Conservation (phyloP, 2,329 filamentous ascomycete genomes). For the Diaporthe helianthi region DNA sequence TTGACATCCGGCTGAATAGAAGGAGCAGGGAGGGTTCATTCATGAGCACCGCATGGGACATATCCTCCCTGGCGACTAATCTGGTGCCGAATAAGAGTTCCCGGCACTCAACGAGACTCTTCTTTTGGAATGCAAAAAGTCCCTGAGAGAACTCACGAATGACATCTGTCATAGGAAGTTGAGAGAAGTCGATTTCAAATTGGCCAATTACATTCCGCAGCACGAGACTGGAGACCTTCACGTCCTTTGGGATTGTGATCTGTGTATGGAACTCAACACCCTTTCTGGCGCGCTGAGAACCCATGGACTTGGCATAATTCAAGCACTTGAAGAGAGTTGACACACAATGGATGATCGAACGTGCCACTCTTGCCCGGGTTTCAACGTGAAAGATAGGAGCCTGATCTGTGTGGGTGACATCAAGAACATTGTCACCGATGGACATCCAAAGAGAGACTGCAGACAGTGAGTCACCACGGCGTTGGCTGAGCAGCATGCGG, state of each 20-base stretch:
- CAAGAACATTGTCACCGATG: not conserved
- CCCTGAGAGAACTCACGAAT: not conserved
- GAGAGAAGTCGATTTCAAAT: not conserved
- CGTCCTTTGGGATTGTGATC: not conserved
- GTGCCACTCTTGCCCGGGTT: no score
- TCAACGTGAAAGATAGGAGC: rapidly evolving
- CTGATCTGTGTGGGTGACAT: no score
- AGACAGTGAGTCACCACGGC: not conserved
- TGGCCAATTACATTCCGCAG: no score
- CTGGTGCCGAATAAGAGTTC: no score
- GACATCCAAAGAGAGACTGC: not conserved
- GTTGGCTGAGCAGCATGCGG: not conserved
- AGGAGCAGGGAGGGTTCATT: not conserved
- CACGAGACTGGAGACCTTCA: no score
- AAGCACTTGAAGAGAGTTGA: not conserved
- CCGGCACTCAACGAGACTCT: no score
- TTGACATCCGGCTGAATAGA: not conserved
- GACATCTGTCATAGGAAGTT: not conserved
- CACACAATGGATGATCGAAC: not conserved
- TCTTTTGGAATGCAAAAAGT: no score
- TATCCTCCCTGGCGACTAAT: no score
- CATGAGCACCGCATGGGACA: no score
- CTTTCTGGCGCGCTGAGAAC: not conserved
- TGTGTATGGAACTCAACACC: not conserved
- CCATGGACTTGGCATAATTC: rapidly evolving